phyloP scores from a whole-genome alignment of 208 protist species.

The Acanthamoeba culbertsoni region DNA sequence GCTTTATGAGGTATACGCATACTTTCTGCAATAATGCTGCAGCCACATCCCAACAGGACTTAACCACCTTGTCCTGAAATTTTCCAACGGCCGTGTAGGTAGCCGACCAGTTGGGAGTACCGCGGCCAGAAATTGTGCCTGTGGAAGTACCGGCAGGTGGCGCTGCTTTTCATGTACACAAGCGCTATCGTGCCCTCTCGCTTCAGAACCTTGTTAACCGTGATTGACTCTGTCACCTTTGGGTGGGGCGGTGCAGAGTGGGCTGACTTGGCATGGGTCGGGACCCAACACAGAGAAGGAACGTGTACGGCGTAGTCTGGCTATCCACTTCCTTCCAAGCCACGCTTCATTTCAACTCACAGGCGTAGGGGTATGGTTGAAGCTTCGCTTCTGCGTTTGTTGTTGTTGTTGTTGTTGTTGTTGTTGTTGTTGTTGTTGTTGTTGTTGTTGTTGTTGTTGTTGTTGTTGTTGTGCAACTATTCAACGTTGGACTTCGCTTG shows the following conservation, averaged over 20 bases:
- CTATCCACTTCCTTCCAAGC: conserved; percentile 19
- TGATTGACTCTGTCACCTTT: background rate
- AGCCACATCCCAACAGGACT: background rate
- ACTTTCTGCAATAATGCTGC: background rate
- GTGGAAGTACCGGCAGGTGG: conserved; percentile 22
- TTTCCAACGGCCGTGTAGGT: background rate
- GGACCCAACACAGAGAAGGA: conserved; percentile 22
- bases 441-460: no score
- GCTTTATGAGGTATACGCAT: conserved; percentile 15
- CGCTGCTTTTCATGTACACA: conserved; percentile 28
- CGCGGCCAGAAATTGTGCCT: background rate
- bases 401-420: no score
- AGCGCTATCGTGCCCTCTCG: background rate
- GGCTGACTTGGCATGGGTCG: conserved; percentile 38
- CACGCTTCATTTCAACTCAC: background rate
- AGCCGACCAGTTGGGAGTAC: background rate
- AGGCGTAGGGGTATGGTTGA: background rate
- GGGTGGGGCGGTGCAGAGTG: background rate
- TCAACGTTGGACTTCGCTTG: background rate
- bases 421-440: no score
- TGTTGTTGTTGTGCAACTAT: background rate
- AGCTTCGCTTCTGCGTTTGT: no score
- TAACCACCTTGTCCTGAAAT: background rate
- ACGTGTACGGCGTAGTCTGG: background rate
- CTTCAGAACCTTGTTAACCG: background rate